Evolutionary conservation across 371 early-diverging fungal genomes (phyloP).

Genomic region (Mortierella sp.): DNA sequence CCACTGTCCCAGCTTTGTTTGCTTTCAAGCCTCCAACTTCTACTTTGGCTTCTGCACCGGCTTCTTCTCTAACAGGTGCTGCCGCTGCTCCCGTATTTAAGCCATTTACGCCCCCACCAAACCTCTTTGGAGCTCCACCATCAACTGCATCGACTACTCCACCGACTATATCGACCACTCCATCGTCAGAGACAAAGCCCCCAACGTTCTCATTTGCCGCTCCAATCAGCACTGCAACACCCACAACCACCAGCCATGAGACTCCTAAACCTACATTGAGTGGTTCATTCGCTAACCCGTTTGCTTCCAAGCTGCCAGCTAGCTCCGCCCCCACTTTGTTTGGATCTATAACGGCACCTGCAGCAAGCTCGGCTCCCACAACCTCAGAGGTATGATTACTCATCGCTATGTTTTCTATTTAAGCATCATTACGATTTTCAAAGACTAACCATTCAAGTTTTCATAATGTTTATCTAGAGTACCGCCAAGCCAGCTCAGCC

Average conservation of each 20-base stretch:
- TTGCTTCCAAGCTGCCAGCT: slow-evolving; percentile 7
- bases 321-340: slow-evolving; percentile 16
- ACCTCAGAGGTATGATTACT: slow-evolving; percentile 4
- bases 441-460: not conserved
- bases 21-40: slow-evolving; percentile 14
- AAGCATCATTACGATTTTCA: not conserved
- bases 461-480: slow-evolving; percentile 4
- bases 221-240: not conserved
- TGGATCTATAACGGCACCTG: slow-evolving; percentile 8
- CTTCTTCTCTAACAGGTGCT: not conserved
- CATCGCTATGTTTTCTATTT: not conserved
- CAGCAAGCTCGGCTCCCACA: not conserved
- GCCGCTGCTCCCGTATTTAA: not conserved
- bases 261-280: not conserved
- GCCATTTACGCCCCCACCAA: not conserved
- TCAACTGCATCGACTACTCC: not conserved
- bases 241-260: not conserved
- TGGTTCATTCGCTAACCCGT: slow-evolving; percentile 14
- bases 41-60: not conserved
- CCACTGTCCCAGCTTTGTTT: slow-evolving; percentile 13
- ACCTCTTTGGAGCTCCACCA: slow-evolving; percentile 7
- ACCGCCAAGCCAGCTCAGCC: slow-evolving; percentile 2
- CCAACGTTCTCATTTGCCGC: slow-evolving; percentile 19
- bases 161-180: not conserved
- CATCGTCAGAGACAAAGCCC: slow-evolving; percentile 15